Percentiles rank a stretch among this genome's conserved stretches.
Conservation (phyloP, 768 basidiomycete species). For the Hygrocybe punicea region DNA sequence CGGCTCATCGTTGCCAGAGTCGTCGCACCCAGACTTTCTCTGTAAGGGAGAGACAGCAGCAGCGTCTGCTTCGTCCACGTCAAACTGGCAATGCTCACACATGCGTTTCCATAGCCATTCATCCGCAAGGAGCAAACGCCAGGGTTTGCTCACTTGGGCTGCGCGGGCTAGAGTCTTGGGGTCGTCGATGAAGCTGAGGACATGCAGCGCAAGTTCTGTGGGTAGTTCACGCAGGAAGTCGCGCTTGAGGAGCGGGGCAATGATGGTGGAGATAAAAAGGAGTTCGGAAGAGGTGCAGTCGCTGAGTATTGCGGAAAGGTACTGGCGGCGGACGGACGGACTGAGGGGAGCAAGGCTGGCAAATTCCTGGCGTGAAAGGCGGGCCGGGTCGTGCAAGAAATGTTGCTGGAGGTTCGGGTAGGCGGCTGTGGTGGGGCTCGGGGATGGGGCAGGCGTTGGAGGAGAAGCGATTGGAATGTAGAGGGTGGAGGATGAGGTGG, state of each 20-base stretch:
- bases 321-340: slow-evolving; percentile 46
- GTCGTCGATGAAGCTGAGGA: slow-evolving; percentile 75
- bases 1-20: slow-evolving; percentile 33
- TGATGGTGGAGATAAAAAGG: slow-evolving; percentile 61
- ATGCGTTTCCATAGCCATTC: slow-evolving; percentile 79
- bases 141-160: slow-evolving; percentile 64
- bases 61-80: neutral
- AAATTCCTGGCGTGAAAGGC: slow-evolving; percentile 8
- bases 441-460: slow-evolving; percentile 62
- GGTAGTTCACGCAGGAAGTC: slow-evolving; percentile 60
- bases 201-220: slow-evolving; percentile 69
- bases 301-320: slow-evolving; percentile 48
- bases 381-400: slow-evolving; percentile 10
- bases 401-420: slow-evolving; percentile 21
- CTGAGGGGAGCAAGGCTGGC: slow-evolving; percentile 28
- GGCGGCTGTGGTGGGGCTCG: slow-evolving; percentile 33
- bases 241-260: slow-evolving; percentile 60
- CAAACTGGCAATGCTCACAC: slow-evolving; percentile 48
- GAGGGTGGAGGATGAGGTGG: slow-evolving; percentile 15
- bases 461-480: slow-evolving; percentile 56
- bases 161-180: slow-evolving; percentile 68
- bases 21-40: neutral
- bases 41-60: neutral
- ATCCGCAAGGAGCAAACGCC: slow-evolving; percentile 67
- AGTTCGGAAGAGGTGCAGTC: slow-evolving; percentile 60